Evolutionary conservation across 805 yeast genomes (phyloP), one percentile per base, ranked within the genome.

Genomic region (Sungouiella thailandica): DNA sequence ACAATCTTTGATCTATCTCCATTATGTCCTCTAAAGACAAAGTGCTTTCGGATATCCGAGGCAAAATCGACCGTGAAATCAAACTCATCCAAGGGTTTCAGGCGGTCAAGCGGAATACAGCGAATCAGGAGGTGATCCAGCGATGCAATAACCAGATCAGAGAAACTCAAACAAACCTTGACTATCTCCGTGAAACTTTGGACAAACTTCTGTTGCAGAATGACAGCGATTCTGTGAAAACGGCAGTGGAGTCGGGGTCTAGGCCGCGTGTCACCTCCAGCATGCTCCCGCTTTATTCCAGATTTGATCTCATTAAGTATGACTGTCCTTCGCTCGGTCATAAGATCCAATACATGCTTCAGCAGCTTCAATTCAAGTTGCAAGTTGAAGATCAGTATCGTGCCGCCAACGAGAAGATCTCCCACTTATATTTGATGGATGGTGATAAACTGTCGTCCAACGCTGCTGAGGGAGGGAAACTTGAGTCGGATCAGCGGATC

Each of bases 271-370:
- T 31, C 11, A 20, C 39, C n/a, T 40, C 44, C 13, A 15, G 32
- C 28, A 30, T 20, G n/a, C 46, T 37, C 13, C 76, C 81, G 1
- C 55, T 72, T 4, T 83, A 72, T 51, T 75, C 90, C 0, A 71
- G 84, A 14, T 65, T 84, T 45, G 98, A 93, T 56, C 68, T 93
- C 36, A 72, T 87, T 54, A 88, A 88, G 49, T 88, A 87, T 53
- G 97, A 93, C 50, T 85, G 96, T 48, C 96, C 97, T 1, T 85
- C 95, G 0, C 65, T 93, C 46, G 96, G 97, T 8, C 96, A 93
- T 50, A 76, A 93, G 43, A 93, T 93, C 52, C 96, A 87, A 60
- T 80, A 85, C 49, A 89, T 93, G 97, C 72, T 90, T 35, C 97
- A 89, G 61, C 95, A 88, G 58, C 70, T 93, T 39, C 96, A 89